These are phyloP conservation scores for Catharanthus roseus DNA, from an alignment of 257 asterid species.

Conservation along the genomic window DNA sequence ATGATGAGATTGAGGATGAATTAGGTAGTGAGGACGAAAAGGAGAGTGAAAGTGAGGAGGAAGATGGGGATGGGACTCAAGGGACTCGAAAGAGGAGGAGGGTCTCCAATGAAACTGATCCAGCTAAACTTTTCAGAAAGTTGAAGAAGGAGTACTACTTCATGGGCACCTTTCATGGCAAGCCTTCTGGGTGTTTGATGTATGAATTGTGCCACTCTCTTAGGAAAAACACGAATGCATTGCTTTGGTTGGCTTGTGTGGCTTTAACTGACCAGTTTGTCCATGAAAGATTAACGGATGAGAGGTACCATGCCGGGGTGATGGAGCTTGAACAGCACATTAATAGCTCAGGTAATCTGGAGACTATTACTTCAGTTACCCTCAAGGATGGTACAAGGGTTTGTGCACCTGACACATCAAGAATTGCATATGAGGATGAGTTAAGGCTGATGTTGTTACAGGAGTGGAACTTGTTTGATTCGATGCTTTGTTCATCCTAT, in stretches of 20 bases:
- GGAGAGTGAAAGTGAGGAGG: constrained; percentile 57
- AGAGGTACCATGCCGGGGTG: constrained; percentile 81
- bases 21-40: constrained; percentile 60
- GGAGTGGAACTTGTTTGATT: constrained; percentile 97
- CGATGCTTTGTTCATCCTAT: constrained; percentile 90
- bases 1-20: constrained; percentile 70
- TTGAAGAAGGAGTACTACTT: constrained; percentile 71
- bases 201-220: constrained; percentile 73
- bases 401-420: constrained; percentile 67
- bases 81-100: constrained; percentile 62
- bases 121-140: constrained; percentile 62
- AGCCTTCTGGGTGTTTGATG: constrained; percentile 97
- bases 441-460: constrained; percentile 90
- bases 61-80: constrained; percentile 41
- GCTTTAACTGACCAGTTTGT: constrained; percentile 93
- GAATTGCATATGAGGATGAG: constrained; percentile 77
- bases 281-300: constrained; percentile 85
- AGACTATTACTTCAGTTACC: constrained; percentile 66
- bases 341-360: constrained; percentile 81
- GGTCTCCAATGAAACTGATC: constrained; percentile 45
- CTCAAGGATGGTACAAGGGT: constrained; percentile 95
- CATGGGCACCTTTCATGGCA: constrained; percentile 93
- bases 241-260: constrained; percentile 96
- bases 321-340: constrained; percentile 94
- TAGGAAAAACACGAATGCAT: constrained; percentile 69